A percentile compares a stretch with the other conserved stretches of the same genome.
These are phyloP conservation scores for Fusarium sp. DNA, from an alignment of 2,329 filamentous ascomycete species.

Conservation along the genomic window DNA sequence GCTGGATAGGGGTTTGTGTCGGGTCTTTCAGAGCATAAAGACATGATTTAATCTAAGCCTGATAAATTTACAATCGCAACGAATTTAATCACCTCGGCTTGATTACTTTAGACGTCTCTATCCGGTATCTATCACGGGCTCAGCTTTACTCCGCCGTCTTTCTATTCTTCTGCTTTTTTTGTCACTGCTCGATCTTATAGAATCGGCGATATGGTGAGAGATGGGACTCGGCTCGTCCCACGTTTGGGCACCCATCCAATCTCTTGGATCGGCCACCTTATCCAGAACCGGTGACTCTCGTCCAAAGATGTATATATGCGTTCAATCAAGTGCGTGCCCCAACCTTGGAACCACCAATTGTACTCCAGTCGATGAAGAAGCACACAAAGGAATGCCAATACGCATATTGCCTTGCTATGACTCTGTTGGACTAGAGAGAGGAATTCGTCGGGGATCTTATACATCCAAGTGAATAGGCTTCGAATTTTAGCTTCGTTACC, in stretches of 20 bases:
- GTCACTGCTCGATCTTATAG: neutral
- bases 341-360: constrained; percentile 2
- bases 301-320: neutral
- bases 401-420: neutral
- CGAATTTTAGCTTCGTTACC: neutral
- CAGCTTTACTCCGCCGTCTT: no score
- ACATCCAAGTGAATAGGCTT: neutral
- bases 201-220: neutral
- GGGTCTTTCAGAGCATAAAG: no score
- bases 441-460: neutral
- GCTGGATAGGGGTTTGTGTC: no score
- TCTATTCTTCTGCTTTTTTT: neutral
- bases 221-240: neutral
- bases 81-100: no score
- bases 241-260: neutral
- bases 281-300: neutral
- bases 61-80: no score
- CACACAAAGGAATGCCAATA: neutral
- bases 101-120: no score
- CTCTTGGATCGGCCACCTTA: neutral
- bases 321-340: neutral
- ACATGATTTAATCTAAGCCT: no score
- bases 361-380: neutral
- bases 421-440: neutral
- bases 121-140: no score